phyloP scores from a whole-genome alignment of 2,329 filamentous ascomycete genomes.

The Colletotrichum tamarilloi region DNA sequence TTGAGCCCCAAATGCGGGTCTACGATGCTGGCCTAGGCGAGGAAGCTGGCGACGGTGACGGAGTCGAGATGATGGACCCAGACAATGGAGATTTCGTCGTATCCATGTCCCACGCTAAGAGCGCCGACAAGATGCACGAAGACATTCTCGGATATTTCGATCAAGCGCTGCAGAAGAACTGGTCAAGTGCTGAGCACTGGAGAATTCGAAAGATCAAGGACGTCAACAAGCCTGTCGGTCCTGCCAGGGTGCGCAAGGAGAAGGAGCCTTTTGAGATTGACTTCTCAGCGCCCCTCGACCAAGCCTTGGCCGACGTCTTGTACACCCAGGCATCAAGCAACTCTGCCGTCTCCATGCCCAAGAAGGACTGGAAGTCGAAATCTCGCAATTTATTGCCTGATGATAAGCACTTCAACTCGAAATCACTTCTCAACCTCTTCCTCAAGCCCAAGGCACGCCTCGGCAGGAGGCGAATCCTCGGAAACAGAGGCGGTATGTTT shows the following conservation, averaged over 20 bases:
- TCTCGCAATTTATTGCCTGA: constrained; percentile 93
- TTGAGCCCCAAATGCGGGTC: constrained; percentile 87
- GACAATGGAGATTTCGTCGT: constrained; percentile 81
- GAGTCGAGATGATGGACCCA: constrained; percentile 69
- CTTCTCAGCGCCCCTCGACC: constrained; percentile 81
- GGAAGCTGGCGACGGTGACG: constrained; percentile 63
- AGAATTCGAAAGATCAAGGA: constrained; percentile 94
- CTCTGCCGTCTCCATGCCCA: constrained; percentile 84
- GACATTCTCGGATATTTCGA: constrained; percentile 99
- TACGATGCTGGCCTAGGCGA: constrained; percentile 73
- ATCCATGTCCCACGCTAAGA: constrained; percentile 74
- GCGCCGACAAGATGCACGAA: constrained; percentile 79
- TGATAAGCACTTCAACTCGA: constrained; percentile 98
- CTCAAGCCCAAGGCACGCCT: constrained; percentile 93
- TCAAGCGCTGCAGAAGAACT: constrained; percentile 95
- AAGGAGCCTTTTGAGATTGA: constrained; percentile 97
- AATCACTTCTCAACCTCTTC: constrained; percentile 88
- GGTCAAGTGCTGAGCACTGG: constrained; percentile 99
- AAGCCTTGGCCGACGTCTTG: constrained; percentile 77
- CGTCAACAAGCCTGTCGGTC: constrained; percentile 70
- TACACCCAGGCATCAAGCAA: constrained; percentile 86
- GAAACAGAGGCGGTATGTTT: constrained; percentile 53
- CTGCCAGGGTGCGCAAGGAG: constrained; percentile 81
- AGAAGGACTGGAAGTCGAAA: constrained; percentile 96
- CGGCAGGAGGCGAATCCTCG: constrained; percentile 71